Conservation (phyloP, 352 stramenopile species). For the Phytopythium delawarense region DNA sequence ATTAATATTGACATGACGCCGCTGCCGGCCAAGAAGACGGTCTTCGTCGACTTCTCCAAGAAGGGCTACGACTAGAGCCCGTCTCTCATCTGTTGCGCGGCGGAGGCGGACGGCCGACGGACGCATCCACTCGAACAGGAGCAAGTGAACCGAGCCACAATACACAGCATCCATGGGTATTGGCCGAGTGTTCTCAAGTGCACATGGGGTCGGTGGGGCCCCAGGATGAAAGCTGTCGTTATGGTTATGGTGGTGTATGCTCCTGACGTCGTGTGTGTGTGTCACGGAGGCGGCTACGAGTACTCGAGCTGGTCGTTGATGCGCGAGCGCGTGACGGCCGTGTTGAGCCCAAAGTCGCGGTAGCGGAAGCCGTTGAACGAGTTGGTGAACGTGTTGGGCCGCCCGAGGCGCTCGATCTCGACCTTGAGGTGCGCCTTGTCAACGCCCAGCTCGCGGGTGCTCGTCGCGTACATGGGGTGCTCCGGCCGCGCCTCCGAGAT, state of each 20-base stretch:
- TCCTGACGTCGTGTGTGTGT: neutral
- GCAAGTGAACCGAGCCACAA: neutral
- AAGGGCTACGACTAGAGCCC: constrained; percentile 78
- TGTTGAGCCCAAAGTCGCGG: constrained; percentile 80
- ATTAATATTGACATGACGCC: constrained; percentile 89
- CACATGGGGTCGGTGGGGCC: neutral
- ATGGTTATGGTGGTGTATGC: neutral
- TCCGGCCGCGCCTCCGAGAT: constrained; percentile 59
- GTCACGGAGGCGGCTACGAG: constrained; percentile 10
- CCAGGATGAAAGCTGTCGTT: neutral
- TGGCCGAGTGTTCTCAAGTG: constrained; percentile 1
- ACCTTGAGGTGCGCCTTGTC: constrained; percentile 76
- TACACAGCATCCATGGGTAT: constrained; percentile 9
- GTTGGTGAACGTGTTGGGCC: constrained; percentile 72
- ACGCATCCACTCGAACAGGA: neutral
- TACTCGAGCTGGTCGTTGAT: constrained; percentile 77
- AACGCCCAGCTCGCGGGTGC: constrained; percentile 63
- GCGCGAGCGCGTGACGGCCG: constrained; percentile 69
- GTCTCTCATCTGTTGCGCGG: neutral
- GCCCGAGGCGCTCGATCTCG: constrained; percentile 52
- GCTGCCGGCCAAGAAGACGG: constrained; percentile 61
- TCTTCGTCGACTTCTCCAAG: constrained; percentile 86
- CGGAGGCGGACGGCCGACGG: neutral
- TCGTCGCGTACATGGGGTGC: constrained; percentile 74
- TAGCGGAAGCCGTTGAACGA: constrained; percentile 87